phyloP scores from a whole-genome alignment of 306 rosid genomes.

The Begonia loranthoides region DNA sequence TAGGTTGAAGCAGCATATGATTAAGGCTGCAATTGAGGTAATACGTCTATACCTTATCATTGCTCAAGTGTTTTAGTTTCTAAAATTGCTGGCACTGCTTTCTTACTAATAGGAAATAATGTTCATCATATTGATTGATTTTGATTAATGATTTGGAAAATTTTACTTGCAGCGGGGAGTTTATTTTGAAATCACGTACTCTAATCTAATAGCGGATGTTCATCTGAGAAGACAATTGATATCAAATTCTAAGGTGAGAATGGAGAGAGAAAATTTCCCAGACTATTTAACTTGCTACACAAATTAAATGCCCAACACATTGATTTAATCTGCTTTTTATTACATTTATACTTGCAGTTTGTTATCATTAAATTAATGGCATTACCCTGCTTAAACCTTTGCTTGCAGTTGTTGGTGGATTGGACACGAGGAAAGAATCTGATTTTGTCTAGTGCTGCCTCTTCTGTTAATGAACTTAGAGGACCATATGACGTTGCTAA shows the following conservation, averaged over 20 bases:
- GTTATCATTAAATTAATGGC: too few relatives aligned
- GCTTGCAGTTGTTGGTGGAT: constrained; percentile 59
- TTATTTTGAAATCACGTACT: constrained; percentile 61
- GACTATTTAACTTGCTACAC: background rate
- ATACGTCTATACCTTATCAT: constrained; percentile 6
- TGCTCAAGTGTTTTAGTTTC: background rate
- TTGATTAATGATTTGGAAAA: too few relatives aligned
- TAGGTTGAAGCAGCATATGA: constrained; percentile 57
- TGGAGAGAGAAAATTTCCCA: background rate
- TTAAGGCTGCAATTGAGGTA: constrained; percentile 63
- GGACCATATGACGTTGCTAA: constrained; percentile 91
- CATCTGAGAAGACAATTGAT: constrained; percentile 58
- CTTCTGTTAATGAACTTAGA: constrained; percentile 59
- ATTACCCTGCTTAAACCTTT: too few relatives aligned
- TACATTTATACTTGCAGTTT: too few relatives aligned
- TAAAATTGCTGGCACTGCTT: background rate
- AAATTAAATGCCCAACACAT: too few relatives aligned
- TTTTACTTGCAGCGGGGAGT: constrained; percentile 49
- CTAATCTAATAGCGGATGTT: constrained; percentile 31
- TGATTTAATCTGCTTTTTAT: too few relatives aligned
- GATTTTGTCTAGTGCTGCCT: constrained; percentile 63
- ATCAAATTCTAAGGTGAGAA: constrained; percentile 58
- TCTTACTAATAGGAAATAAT: too few relatives aligned
- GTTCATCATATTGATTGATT: too few relatives aligned
- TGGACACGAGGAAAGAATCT: constrained; percentile 77